Conservation (phyloP, 2,329 filamentous ascomycete species). For the Corynespora cassiicola region DNA sequence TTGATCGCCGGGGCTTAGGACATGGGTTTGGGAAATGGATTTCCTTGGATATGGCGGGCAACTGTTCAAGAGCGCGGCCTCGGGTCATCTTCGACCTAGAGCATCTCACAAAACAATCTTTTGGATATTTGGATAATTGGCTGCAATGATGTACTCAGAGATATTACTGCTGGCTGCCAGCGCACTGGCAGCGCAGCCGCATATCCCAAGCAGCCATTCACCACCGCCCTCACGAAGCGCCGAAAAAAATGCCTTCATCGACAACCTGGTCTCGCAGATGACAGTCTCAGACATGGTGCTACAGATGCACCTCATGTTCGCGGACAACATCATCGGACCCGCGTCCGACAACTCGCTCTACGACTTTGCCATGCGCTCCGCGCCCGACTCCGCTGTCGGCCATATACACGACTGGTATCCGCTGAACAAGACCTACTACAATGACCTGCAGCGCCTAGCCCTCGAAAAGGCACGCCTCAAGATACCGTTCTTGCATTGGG, state of each 20-base stretch:
- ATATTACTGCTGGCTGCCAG: too few species aligned
- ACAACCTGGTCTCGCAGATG: slow-evolving; percentile 20
- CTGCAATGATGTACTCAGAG: too few species aligned
- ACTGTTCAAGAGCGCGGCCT: too few species aligned
- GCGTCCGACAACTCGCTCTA: slow-evolving; percentile 49
- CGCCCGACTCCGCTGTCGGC: slow-evolving; percentile 49
- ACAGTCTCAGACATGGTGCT: slow-evolving; percentile 31
- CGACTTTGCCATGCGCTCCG: slow-evolving; percentile 45
- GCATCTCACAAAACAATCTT: too few species aligned
- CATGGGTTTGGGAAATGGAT: too few species aligned
- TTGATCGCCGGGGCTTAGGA: too few species aligned
- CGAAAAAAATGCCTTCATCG: slow-evolving; percentile 22
- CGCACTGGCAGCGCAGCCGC: too few species aligned
- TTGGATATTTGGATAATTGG: too few species aligned
- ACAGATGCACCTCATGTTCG: slow-evolving; percentile 56
- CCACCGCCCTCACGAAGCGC: slow-evolving; percentile 4
- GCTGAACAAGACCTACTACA: slow-evolving; percentile 52
- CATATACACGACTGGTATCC: slow-evolving; percentile 54
- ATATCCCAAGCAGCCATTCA: too few species aligned
- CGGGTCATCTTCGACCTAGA: too few species aligned
- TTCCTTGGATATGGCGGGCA: too few species aligned
- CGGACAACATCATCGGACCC: slow-evolving; percentile 49
- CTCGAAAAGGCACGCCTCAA: slow-evolving; percentile 46
- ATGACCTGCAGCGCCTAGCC: slow-evolving; percentile 48
- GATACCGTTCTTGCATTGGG: slow-evolving; percentile 52